Conservation (phyloP, 2,329 filamentous ascomycete genomes). For the Trichoderma lentiforme region DNA sequence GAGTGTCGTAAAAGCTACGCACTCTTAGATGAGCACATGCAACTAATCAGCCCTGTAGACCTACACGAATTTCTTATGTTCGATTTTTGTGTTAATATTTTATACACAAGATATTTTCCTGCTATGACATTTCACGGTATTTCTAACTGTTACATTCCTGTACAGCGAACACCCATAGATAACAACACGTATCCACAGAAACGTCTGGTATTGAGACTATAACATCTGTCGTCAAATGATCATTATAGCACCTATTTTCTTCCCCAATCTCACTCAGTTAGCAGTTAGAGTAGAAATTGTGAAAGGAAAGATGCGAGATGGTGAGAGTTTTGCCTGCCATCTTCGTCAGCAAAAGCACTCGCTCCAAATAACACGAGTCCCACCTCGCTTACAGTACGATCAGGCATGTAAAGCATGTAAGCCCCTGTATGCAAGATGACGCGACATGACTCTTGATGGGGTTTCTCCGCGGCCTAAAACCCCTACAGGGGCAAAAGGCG, state of each 20-base stretch:
- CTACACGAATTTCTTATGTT: too few relatives aligned
- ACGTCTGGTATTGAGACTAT: background rate
- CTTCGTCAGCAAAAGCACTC: background rate
- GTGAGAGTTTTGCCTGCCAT: background rate
- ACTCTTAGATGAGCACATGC: too few relatives aligned
- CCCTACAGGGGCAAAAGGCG: background rate
- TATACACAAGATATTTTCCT: too few relatives aligned
- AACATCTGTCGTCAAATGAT: rapidly evolving
- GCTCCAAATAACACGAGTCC: background rate
- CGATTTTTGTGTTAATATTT: too few relatives aligned
- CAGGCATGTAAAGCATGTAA: background rate
- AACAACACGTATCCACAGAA: too few relatives aligned
- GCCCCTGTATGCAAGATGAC: background rate
- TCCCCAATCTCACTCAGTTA: background rate
- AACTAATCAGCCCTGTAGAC: too few relatives aligned
- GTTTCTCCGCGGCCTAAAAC: background rate
- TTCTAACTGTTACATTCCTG: too few relatives aligned
- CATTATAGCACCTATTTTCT: background rate
- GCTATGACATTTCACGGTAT: too few relatives aligned
- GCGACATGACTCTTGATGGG: background rate
- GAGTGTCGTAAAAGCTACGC: too few relatives aligned
- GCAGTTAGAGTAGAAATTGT: background rate
- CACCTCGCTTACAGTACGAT: background rate
- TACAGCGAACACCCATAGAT: too few relatives aligned
- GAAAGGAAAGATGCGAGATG: too few relatives aligned